A percentile compares a stretch with the other conserved stretches of the same genome.
These are phyloP conservation scores for Tulasnella sp. DNA, from an alignment of 768 basidiomycete species.

Conservation along the genomic window DNA sequence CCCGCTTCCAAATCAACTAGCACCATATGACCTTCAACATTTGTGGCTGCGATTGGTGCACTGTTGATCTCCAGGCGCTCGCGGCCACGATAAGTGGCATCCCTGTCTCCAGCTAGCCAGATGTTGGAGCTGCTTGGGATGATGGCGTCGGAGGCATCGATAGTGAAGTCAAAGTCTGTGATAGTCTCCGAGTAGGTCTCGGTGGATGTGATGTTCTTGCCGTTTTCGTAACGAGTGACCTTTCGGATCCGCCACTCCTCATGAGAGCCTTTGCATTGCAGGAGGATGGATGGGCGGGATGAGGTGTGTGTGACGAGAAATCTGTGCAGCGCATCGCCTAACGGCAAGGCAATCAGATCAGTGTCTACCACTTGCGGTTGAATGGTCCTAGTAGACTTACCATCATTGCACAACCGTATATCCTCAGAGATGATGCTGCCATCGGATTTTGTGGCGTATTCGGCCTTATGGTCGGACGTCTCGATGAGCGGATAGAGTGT, in stretches of 20 bases:
- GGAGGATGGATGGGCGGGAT: slow-evolving; percentile 34
- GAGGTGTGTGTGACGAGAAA: slow-evolving; percentile 53
- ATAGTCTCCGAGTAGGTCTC: slow-evolving; percentile 50
- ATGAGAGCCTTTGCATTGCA: slow-evolving; percentile 48
- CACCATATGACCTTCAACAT: slow-evolving; percentile 14
- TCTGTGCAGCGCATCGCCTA: slow-evolving; percentile 62
- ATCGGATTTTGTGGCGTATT: too few species aligned
- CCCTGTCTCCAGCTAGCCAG: slow-evolving; percentile 53
- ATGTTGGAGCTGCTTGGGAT: slow-evolving; percentile 30
- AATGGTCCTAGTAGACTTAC: slow-evolving; percentile 25
- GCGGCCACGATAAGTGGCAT: slow-evolving; percentile 53
- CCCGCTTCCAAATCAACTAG: slow-evolving; percentile 31
- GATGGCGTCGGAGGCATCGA: slow-evolving; percentile 44
- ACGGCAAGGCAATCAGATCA: not conserved
- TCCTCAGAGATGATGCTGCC: slow-evolving; percentile 56
- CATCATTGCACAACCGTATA: slow-evolving; percentile 53
- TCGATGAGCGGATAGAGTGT: too few species aligned
- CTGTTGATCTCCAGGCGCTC: slow-evolving; percentile 49
- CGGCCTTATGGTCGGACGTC: too few species aligned
- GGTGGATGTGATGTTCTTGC: slow-evolving; percentile 18
- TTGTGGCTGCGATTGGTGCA: slow-evolving; percentile 22
- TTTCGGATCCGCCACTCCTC: slow-evolving; percentile 41
- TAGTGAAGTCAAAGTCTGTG: slow-evolving; percentile 59
- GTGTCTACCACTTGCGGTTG: not conserved
- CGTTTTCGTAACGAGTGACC: slow-evolving; percentile 26